Evolutionary conservation across 2,329 filamentous ascomycete species (phyloP).

Genomic region (Alternaria angustiovoidea): DNA sequence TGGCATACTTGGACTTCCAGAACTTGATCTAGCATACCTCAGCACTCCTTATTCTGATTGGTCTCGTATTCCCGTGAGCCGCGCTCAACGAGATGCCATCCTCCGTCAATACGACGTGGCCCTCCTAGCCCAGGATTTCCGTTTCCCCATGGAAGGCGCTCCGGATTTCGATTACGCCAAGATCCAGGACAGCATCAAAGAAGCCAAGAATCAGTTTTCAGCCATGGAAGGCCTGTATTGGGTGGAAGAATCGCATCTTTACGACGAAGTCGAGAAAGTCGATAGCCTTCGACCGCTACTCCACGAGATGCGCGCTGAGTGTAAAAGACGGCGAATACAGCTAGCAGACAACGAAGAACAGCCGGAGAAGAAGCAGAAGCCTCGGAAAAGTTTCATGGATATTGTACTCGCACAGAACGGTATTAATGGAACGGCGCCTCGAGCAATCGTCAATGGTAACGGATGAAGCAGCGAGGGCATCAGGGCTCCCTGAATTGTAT

Average conservation of each 20-base stretch:
- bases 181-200: slow-evolving; percentile 47
- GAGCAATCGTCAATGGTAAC: slow-evolving; percentile 32
- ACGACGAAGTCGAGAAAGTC: slow-evolving; percentile 41
- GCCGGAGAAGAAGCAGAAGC: slow-evolving; percentile 40
- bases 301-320: slow-evolving; percentile 38
- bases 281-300: slow-evolving; percentile 40
- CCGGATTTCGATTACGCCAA: slow-evolving; percentile 48
- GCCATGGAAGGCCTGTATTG: slow-evolving; percentile 51
- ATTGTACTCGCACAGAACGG: slow-evolving; percentile 39
- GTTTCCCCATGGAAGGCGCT: slow-evolving; percentile 50
- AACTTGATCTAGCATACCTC: slow-evolving; percentile 49
- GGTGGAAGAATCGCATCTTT: slow-evolving; percentile 43
- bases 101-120: slow-evolving; percentile 50
- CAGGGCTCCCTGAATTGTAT: slow-evolving; percentile 13
- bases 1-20: slow-evolving; percentile 52
- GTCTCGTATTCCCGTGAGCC: slow-evolving; percentile 46
- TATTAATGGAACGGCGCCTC: slow-evolving; percentile 27
- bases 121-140: slow-evolving; percentile 50
- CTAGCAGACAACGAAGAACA: slow-evolving; percentile 27
- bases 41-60: slow-evolving; percentile 46
- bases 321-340: slow-evolving; percentile 37
- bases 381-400: slow-evolving; percentile 50
- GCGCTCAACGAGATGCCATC: slow-evolving; percentile 46
- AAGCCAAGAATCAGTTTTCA: slow-evolving; percentile 48
- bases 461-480: slow-evolving; percentile 26